Evolutionary conservation across 371 early-diverging fungal species (phyloP).

Genomic region (Actinomucor elegans): DNA sequence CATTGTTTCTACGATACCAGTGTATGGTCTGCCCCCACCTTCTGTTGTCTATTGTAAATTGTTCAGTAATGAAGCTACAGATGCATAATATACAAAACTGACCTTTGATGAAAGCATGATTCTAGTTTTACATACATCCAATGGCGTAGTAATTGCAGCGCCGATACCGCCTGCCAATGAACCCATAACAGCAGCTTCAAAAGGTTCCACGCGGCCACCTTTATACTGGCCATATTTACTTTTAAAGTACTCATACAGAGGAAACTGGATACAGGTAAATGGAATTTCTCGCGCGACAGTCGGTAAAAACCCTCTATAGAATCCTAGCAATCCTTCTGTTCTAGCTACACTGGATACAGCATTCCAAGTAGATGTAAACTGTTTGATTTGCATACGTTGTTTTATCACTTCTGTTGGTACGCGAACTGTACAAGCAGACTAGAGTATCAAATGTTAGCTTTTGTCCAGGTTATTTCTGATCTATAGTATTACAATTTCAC

Average conservation of each 20-base stretch:
- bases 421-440: slow-evolving; percentile 89
- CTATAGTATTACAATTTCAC: slow-evolving; percentile 74
- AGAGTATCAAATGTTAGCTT: neutral
- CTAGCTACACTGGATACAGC: slow-evolving; percentile 62
- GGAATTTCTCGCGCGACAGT: slow-evolving; percentile 93
- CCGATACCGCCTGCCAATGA: slow-evolving; percentile 90
- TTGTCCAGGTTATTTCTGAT: neutral
- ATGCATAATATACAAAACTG: slow-evolving; percentile 4
- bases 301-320: slow-evolving; percentile 90
- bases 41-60: no score
- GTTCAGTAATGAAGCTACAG: no score
- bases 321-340: slow-evolving; percentile 79
- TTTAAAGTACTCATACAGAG: slow-evolving; percentile 91
- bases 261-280: slow-evolving; percentile 95
- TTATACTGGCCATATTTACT: slow-evolving; percentile 43
- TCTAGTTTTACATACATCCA: slow-evolving; percentile 92
- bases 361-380: slow-evolving; percentile 57
- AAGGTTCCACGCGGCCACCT: slow-evolving; percentile 56
- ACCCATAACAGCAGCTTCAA: slow-evolving; percentile 87
- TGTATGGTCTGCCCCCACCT: slow-evolving; percentile 51
- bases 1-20: slow-evolving; percentile 69
- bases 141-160: slow-evolving; percentile 88
- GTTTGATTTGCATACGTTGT: slow-evolving; percentile 91
- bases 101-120: slow-evolving; percentile 82
- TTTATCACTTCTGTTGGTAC: slow-evolving; percentile 96